Conservation (phyloP, 768 basidiomycete species). For the Amanita molliuscula region DNA sequence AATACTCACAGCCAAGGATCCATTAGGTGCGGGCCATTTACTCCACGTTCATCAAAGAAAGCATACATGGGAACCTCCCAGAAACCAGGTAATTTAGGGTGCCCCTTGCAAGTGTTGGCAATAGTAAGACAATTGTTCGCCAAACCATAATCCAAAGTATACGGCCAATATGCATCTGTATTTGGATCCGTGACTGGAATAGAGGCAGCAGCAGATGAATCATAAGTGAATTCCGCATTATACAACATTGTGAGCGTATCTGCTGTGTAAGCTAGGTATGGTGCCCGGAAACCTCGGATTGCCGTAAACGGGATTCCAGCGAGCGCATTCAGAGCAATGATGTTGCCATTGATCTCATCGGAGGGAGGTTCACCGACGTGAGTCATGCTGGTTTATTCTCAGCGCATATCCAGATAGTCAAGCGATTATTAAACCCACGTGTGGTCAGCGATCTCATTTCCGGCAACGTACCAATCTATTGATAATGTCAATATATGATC, state of each 20-base stretch:
- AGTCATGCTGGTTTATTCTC: constrained; percentile 46
- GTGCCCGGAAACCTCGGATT: constrained; percentile 69
- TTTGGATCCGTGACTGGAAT: constrained; percentile 53
- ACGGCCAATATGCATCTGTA: constrained; percentile 79
- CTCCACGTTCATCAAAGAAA: constrained; percentile 52
- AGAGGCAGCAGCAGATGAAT: constrained; percentile 50
- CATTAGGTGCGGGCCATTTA: constrained; percentile 58
- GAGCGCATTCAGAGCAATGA: constrained; percentile 69
- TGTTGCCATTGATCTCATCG: constrained; percentile 68
- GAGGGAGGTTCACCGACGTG: constrained; percentile 55
- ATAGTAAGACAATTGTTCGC: constrained; percentile 65
- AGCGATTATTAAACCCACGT: constrained; percentile 33
- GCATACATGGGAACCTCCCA: constrained; percentile 87
- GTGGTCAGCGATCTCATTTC: constrained; percentile 77
- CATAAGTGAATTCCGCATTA: constrained; percentile 56
- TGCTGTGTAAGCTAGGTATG: constrained; percentile 55
- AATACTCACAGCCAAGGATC: constrained; percentile 67
- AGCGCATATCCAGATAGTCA: neutral
- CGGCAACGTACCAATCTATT: constrained; percentile 68
- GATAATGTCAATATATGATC: constrained; percentile 1
- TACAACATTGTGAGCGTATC: constrained; percentile 53
- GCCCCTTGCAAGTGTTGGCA: constrained; percentile 48
- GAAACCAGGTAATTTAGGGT: constrained; percentile 64
- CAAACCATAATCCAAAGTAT: constrained; percentile 71
- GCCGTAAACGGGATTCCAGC: constrained; percentile 61